A percentile compares a stretch with the other conserved stretches of the same genome.
These are phyloP conservation scores for Stenocarpella maydis DNA, from an alignment of 2,329 filamentous ascomycete species.

Conservation along the genomic window DNA sequence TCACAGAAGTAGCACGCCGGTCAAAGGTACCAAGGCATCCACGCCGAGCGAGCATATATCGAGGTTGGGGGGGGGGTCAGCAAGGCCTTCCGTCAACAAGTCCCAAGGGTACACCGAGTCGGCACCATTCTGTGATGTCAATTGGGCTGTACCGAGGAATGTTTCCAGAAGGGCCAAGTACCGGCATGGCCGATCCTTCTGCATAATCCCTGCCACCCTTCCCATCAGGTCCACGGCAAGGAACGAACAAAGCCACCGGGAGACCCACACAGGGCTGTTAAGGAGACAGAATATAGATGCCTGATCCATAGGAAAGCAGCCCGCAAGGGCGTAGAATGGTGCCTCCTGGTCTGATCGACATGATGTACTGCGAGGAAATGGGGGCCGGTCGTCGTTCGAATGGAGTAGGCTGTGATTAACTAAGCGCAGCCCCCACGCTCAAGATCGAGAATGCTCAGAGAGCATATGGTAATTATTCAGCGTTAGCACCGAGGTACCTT, in stretches of 20 bases:
- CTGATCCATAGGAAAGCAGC: slow-evolving; percentile 14
- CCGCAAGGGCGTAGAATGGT: slow-evolving; percentile 9
- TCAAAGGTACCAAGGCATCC: slow-evolving; percentile 20
- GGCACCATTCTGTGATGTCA: neutral
- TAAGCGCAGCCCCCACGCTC: slow-evolving; percentile 14
- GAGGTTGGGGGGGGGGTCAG: slow-evolving; percentile 12
- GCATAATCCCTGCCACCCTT: slow-evolving; percentile 9
- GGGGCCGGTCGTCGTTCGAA: neutral
- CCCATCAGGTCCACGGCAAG: neutral
- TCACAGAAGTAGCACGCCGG: neutral
- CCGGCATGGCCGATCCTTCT: slow-evolving; percentile 8
- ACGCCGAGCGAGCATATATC: neutral
- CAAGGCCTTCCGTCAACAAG: neutral
- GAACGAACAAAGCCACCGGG: slow-evolving; percentile 1
- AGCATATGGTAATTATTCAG: slow-evolving; percentile 5
- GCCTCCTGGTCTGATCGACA: slow-evolving; percentile 19
- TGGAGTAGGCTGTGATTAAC: neutral
- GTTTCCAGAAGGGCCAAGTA: slow-evolving; percentile 21
- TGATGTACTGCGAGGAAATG: neutral
- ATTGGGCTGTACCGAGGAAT: neutral
- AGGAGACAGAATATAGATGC: slow-evolving; percentile 17
- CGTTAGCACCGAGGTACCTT: neutral
- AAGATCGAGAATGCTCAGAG: neutral
- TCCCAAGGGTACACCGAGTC: neutral
- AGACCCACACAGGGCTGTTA: neutral